Evolutionary conservation across 1,284 basidiomycete species (phyloP).

Genomic region (Ceratobasidium sp.): DNA sequence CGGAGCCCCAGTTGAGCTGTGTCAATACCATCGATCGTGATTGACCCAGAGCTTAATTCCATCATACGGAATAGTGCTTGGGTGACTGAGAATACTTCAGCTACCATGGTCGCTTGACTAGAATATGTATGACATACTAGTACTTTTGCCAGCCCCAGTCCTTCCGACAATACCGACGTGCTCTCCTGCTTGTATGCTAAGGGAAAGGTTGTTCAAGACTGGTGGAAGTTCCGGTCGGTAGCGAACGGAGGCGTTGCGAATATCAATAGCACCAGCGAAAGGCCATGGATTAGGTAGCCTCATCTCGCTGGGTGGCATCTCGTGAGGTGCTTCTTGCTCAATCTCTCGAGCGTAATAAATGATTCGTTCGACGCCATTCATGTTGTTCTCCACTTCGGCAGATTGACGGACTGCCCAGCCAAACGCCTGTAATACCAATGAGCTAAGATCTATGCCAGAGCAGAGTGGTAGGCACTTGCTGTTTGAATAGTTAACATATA

Average conservation of each 20-base stretch:
- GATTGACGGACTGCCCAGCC: slow-evolving; percentile 65
- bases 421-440: too few species aligned
- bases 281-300: slow-evolving; percentile 79
- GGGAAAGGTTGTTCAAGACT: slow-evolving; percentile 63
- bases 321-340: slow-evolving; percentile 47
- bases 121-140: slow-evolving; percentile 32
- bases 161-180: slow-evolving; percentile 90
- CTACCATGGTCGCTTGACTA: not conserved
- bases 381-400: slow-evolving; percentile 87
- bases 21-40: slow-evolving; percentile 66
- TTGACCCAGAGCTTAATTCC: slow-evolving; percentile 75
- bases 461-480: too few species aligned
- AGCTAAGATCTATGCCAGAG: too few species aligned
- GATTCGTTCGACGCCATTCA: slow-evolving; percentile 89
- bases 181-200: slow-evolving; percentile 79
- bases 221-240: slow-evolving; percentile 70
- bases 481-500: too few species aligned
- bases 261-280: slow-evolving; percentile 65
- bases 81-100: slow-evolving; percentile 67
- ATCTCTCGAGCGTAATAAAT: slow-evolving; percentile 58
- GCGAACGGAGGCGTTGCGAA: slow-evolving; percentile 73
- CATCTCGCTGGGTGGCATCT: not conserved
- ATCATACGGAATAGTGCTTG: slow-evolving; percentile 69
- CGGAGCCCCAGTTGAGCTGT: slow-evolving; percentile 61
- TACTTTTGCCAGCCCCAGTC: slow-evolving; percentile 52